Evolutionary conservation across 176 grass and related monocot species (phyloP).

Genomic region (Oropetium thomaeum): DNA sequence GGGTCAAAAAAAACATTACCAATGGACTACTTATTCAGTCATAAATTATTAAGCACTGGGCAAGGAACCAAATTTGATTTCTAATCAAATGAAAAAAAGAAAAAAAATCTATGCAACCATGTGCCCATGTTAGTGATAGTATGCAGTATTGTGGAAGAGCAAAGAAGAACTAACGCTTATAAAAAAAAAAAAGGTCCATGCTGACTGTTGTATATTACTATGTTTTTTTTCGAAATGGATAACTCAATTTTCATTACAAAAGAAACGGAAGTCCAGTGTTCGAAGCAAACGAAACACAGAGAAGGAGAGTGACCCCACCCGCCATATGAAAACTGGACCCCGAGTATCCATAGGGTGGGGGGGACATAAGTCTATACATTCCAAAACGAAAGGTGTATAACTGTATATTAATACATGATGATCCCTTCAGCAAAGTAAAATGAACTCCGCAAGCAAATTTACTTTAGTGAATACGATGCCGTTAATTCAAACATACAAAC

Average conservation of each 20-base stretch:
- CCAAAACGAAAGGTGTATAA: no score
- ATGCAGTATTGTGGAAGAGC: neutral
- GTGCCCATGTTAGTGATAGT: neutral
- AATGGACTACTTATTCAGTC: neutral
- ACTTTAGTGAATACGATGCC: neutral
- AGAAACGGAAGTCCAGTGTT: no score
- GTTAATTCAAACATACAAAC: constrained; percentile 16
- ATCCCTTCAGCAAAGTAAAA: neutral
- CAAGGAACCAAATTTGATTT: neutral
- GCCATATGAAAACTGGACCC: no score
- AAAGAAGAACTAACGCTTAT: neutral
- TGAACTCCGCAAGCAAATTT: no score
- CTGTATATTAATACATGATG: no score
- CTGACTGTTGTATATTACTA: neutral
- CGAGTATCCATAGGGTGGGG: no score
- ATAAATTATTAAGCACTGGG: neutral
- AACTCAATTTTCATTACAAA: no score
- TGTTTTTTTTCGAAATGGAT: no score
- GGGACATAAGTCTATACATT: no score
- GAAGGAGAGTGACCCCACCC: no score
- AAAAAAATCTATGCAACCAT: neutral
- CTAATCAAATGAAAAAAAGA: neutral
- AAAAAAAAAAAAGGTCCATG: neutral
- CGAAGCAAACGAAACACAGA: no score
- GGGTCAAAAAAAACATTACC: neutral